Conservation (phyloP, 345 rosid species). For the Triadica sebifera region DNA sequence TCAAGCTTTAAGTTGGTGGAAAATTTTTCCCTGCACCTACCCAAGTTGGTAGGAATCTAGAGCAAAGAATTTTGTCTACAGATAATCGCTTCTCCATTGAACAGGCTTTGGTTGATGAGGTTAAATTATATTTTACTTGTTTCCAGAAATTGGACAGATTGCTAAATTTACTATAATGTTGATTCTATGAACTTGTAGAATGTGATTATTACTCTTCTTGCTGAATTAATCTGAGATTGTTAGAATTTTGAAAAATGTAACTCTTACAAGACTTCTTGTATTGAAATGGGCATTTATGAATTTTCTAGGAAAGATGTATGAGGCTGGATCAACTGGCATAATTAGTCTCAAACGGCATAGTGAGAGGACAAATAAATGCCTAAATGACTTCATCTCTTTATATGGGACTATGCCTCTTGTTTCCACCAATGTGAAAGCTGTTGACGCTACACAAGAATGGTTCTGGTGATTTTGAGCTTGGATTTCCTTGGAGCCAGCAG, state of each 20-base stretch:
- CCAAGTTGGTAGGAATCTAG: too few relatives aligned
- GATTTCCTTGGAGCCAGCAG: background rate
- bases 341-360: slow-evolving; percentile 14
- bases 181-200: background rate
- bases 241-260: background rate
- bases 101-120: too few relatives aligned
- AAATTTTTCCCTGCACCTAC: too few relatives aligned
- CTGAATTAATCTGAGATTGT: background rate
- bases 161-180: too few relatives aligned
- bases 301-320: slow-evolving; percentile 29
- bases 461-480: slow-evolving; percentile 17
- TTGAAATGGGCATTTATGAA: background rate
- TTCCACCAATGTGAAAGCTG: slow-evolving; percentile 25
- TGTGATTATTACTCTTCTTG: background rate
- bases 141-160: too few relatives aligned
- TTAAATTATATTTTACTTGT: too few relatives aligned
- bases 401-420: slow-evolving; percentile 24
- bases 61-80: too few relatives aligned
- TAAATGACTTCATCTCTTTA: slow-evolving; percentile 23
- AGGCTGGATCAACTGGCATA: slow-evolving; percentile 34
- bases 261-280: background rate
- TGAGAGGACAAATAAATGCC: slow-evolving; percentile 19
- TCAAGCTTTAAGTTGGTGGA: too few relatives aligned
- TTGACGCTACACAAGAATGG: slow-evolving; percentile 23
- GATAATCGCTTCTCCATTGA: too few relatives aligned